phyloP scores from a whole-genome alignment of 257 asterid genomes.

The Capsicum chinense region DNA sequence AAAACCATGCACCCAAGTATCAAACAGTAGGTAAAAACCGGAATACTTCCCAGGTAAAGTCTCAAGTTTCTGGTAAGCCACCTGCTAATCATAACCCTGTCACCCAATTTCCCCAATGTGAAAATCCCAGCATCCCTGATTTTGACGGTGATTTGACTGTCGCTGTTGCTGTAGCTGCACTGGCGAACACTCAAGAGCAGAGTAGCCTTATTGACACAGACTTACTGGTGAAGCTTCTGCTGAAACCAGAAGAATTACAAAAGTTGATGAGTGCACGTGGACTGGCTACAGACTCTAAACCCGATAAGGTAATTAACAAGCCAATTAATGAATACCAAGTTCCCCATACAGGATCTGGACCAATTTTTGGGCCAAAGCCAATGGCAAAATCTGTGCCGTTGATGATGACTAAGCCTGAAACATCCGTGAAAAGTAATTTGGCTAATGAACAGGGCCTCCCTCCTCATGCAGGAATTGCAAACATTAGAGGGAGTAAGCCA shows the following conservation, averaged over 20 bases:
- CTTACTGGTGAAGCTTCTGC: conserved; percentile 44
- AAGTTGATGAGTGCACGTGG: conserved; percentile 37
- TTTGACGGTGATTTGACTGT: conserved; percentile 34
- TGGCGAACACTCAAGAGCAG: conserved; percentile 36
- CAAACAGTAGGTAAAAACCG: not conserved
- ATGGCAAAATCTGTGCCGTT: conserved; percentile 23
- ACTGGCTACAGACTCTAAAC: not conserved
- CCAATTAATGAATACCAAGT: conserved; percentile 10
- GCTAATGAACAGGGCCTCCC: conserved; percentile 39
- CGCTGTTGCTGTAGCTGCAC: conserved; percentile 53
- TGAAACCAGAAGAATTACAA: conserved; percentile 47
- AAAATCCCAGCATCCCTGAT: not conserved
- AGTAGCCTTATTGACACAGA: conserved; percentile 42
- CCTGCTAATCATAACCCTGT: not conserved
- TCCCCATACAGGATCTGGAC: conserved; percentile 23
- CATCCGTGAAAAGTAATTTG: conserved; percentile 25
- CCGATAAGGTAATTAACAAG: conserved; percentile 1
- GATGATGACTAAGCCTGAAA: conserved; percentile 1
- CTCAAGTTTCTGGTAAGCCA: conserved; percentile 7
- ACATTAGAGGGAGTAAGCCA: conserved; percentile 28
- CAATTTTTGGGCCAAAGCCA: conserved; percentile 25
- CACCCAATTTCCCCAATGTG: no score
- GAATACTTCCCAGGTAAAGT: not conserved
- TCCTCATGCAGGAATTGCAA: conserved; percentile 2
- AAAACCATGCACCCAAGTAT: not conserved